phyloP scores from a whole-genome alignment of 192 early-diverging fungal species.

The Haplosporangium gracile region DNA sequence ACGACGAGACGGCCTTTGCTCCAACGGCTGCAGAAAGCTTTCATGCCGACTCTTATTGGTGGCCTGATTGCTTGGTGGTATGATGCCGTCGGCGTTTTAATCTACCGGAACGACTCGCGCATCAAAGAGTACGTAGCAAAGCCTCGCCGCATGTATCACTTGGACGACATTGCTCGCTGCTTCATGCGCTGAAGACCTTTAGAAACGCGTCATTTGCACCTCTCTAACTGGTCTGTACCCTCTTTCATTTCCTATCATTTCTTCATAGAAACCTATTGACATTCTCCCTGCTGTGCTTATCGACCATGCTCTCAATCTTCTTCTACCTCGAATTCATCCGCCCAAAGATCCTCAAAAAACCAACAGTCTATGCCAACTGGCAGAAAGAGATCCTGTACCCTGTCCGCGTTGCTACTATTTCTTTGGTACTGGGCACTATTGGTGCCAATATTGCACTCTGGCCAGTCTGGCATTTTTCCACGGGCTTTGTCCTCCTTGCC shows the following conservation, averaged over 20 bases:
- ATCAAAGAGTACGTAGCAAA: slow-evolving; percentile 45
- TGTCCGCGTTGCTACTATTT: slow-evolving; percentile 29
- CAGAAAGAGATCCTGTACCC: slow-evolving; percentile 45
- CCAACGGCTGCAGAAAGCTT: slow-evolving; percentile 28
- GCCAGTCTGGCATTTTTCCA: slow-evolving; percentile 50
- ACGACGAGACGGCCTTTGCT: slow-evolving; percentile 16
- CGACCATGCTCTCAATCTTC: slow-evolving; percentile 45
- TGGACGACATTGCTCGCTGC: no score
- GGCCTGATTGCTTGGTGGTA: slow-evolving; percentile 38
- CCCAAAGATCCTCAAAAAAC: slow-evolving; percentile 27
- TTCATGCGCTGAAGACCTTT: background rate
- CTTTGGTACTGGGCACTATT: slow-evolving; percentile 18
- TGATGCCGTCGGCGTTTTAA: slow-evolving; percentile 36
- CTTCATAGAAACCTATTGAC: slow-evolving; percentile 27
- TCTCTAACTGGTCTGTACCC: background rate
- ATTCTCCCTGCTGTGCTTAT: slow-evolving; percentile 42
- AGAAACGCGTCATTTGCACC: background rate
- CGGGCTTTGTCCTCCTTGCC: slow-evolving; percentile 25
- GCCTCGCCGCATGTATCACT: no score
- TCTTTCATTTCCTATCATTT: background rate
- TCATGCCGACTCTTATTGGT: slow-evolving; percentile 25
- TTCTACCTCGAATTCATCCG: slow-evolving; percentile 54
- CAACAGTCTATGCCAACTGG: slow-evolving; percentile 47
- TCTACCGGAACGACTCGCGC: slow-evolving; percentile 40
- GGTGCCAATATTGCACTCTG: slow-evolving; percentile 40